A percentile compares a stretch with the other conserved stretches of the same genome.
Evolutionary conservation across 2,329 filamentous ascomycete species (phyloP).

Genomic region (Hansfordia pulvinata): DNA sequence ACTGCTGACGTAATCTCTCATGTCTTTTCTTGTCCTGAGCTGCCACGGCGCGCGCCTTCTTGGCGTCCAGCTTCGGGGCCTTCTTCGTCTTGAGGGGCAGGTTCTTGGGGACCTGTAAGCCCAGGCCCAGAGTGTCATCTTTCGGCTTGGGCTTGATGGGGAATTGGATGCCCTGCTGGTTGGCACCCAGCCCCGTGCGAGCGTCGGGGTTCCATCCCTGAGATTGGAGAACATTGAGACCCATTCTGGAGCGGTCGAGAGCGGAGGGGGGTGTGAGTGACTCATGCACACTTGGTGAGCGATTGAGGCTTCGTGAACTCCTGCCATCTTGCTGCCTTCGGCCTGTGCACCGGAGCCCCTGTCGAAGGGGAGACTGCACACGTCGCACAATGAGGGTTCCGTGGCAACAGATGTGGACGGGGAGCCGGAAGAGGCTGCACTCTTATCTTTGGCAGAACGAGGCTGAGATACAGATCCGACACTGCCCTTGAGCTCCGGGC

Average conservation of each 20-base stretch:
- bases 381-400: constrained; percentile 29
- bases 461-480: constrained; percentile 50
- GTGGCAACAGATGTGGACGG: too few relatives aligned
- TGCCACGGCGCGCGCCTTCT: constrained; percentile 49
- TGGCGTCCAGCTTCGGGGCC: constrained; percentile 49
- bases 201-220: constrained; percentile 67
- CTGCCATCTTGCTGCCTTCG: constrained; percentile 4
- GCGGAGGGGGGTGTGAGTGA: constrained; percentile 63
- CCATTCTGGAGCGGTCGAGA: constrained; percentile 57
- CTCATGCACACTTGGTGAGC: constrained; percentile 58
- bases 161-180: constrained; percentile 58
- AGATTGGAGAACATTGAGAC: constrained; percentile 48
- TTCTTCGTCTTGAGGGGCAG: constrained; percentile 23
- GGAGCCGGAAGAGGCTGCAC: too few relatives aligned
- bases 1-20: constrained; percentile 52
- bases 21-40: constrained; percentile 47
- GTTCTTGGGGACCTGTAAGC: constrained; percentile 31
- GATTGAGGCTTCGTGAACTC: constrained; percentile 45
- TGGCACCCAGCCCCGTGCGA: constrained; percentile 55
- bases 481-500: constrained; percentile 19
- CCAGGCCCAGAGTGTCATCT: constrained; percentile 62
- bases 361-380: constrained; percentile 45
- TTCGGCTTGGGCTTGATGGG: constrained; percentile 65
- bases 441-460: constrained; percentile 52
- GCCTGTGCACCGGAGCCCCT: constrained; percentile 4